Conservation (phyloP, 441 rosid genomes). For the Kokia cookei region DNA sequence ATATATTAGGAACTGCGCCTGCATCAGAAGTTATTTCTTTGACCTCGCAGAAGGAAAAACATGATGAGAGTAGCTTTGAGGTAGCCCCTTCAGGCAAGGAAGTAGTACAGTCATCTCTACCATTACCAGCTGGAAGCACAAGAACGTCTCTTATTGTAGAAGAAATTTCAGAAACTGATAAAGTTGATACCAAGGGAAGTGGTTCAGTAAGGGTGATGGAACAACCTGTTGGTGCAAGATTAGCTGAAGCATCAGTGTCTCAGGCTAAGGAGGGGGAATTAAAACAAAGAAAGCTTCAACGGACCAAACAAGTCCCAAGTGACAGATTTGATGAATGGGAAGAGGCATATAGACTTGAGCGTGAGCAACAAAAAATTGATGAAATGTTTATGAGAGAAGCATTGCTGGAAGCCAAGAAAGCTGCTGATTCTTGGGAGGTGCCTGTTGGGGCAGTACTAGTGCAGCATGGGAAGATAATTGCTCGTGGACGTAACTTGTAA, state of each 20-base stretch:
- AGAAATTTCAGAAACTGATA: slow-evolving; percentile 34
- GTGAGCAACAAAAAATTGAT: slow-evolving; percentile 65
- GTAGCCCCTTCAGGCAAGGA: slow-evolving; percentile 29
- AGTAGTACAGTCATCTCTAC: slow-evolving; percentile 28
- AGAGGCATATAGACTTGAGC: slow-evolving; percentile 72
- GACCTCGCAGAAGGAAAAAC: slow-evolving; percentile 33
- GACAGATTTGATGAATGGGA: slow-evolving; percentile 98
- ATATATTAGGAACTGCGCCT: slow-evolving; percentile 32
- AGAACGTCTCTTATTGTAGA: slow-evolving; percentile 31
- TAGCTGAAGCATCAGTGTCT: slow-evolving; percentile 32
- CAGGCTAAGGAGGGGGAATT: slow-evolving; percentile 32
- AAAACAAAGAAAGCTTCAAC: slow-evolving; percentile 65
- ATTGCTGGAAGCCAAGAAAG: slow-evolving; percentile 83
- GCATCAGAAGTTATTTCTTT: slow-evolving; percentile 36
- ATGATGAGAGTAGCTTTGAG: slow-evolving; percentile 31
- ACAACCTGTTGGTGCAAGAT: slow-evolving; percentile 32
- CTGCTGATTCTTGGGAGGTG: slow-evolving; percentile 97
- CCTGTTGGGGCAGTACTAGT: slow-evolving; percentile 97
- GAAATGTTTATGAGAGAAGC: slow-evolving; percentile 98
- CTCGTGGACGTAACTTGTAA: slow-evolving; percentile 94
- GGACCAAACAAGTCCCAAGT: slow-evolving; percentile 58
- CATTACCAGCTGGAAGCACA: slow-evolving; percentile 32
- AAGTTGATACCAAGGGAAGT: slow-evolving; percentile 26
- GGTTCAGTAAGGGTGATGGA: slow-evolving; percentile 31
- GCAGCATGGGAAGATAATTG: slow-evolving; percentile 79